phyloP scores from a whole-genome alignment of 257 asterid genomes.

The Penstemon newberryi region DNA sequence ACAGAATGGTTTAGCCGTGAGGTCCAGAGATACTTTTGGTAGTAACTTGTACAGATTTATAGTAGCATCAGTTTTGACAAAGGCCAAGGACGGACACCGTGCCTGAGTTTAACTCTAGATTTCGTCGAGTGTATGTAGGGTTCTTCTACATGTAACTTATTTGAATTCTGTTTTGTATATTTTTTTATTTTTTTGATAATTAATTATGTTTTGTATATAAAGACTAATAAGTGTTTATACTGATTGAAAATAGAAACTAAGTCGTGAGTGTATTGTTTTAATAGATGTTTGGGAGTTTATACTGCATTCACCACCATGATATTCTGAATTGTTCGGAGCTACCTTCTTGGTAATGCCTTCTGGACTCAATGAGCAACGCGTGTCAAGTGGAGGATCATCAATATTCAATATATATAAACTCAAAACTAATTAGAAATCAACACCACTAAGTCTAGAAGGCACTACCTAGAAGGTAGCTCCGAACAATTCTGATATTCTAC shows the following conservation, averaged over 20 bases:
- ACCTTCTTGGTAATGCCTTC: too few relatives aligned
- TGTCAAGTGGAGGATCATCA: too few relatives aligned
- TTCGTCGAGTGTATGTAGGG: conserved; percentile 1
- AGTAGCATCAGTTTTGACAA: conserved; percentile 10
- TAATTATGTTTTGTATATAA: conserved; percentile 11
- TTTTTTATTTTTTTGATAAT: background rate
- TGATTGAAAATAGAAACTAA: background rate
- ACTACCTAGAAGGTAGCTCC: too few relatives aligned
- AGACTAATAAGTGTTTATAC: background rate
- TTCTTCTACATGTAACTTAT: background rate
- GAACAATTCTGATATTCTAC: too few relatives aligned
- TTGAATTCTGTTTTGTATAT: background rate
- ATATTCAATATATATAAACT: too few relatives aligned
- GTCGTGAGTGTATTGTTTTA: background rate
- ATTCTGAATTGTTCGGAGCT: too few relatives aligned
- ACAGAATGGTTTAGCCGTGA: background rate
- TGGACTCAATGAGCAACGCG: too few relatives aligned
- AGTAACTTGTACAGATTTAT: conserved; percentile 17
- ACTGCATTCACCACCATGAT: background rate
- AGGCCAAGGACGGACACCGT: background rate
- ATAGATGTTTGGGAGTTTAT: background rate
- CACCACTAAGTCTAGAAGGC: too few relatives aligned
- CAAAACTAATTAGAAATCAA: too few relatives aligned
- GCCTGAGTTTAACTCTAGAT: conserved; percentile 15
- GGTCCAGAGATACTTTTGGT: background rate